Evolutionary conservation across 2,329 filamentous ascomycete genomes (phyloP).

Genomic region (Penicillium sp.): DNA sequence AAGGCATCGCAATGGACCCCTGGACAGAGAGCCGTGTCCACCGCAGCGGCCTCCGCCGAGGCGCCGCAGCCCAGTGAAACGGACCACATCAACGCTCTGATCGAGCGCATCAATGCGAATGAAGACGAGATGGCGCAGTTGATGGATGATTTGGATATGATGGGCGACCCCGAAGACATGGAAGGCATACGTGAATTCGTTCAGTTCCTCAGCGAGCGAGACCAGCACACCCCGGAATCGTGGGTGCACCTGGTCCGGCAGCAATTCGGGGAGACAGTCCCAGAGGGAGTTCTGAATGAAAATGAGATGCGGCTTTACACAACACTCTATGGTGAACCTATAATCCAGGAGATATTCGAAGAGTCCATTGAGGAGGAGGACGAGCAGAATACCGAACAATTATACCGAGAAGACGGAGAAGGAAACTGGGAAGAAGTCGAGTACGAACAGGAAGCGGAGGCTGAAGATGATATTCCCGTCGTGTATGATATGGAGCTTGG

Average conservation of each 20-base stretch:
- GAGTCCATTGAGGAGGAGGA: conserved; percentile 22
- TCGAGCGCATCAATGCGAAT: conserved; percentile 37
- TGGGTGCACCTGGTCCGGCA: conserved; percentile 66
- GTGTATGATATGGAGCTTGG: conserved; percentile 31
- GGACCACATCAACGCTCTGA: conserved; percentile 33
- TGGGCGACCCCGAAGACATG: conserved; percentile 29
- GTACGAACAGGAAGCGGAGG: conserved; percentile 14
- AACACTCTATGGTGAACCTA: conserved; percentile 72
- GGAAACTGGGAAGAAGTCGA: conserved; percentile 38
- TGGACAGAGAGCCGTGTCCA: conserved; percentile 24
- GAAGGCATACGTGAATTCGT: conserved; percentile 28
- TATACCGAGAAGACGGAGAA: conserved; percentile 38
- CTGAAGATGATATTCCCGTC: conserved; percentile 23
- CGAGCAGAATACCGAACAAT: conserved; percentile 30
- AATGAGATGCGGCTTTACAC: conserved; percentile 73
- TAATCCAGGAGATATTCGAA: conserved; percentile 36
- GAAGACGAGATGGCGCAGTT: conserved; percentile 34
- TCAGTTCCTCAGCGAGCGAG: conserved; percentile 29
- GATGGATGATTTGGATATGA: conserved; percentile 33
- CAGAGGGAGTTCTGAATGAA: conserved; percentile 62
- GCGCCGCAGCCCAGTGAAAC: conserved; percentile 20
- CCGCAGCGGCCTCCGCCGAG: conserved; percentile 14
- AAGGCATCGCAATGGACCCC: conserved; percentile 7
- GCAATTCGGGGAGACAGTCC: conserved; percentile 71
- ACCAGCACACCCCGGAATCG: conserved; percentile 31